These are phyloP conservation scores for Kluyveromyces marxianus DNA, from an alignment of 1,139 yeast species.

Conservation along the genomic window DNA sequence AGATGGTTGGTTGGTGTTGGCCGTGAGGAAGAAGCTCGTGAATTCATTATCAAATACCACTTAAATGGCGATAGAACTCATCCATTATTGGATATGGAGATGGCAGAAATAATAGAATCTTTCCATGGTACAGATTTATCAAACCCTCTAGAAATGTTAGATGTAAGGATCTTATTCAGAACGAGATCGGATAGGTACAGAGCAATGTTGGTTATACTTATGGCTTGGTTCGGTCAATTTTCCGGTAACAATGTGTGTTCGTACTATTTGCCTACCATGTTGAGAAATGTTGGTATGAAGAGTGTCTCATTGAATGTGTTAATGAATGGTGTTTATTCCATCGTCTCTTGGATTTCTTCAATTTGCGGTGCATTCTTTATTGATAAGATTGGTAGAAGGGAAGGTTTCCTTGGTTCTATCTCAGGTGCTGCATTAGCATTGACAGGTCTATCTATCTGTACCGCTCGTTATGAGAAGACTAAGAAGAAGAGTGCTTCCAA, in stretches of 20 bases:
- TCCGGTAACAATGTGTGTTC: constrained; percentile 5
- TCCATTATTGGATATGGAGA: constrained; percentile 2
- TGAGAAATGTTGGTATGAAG: constrained; percentile 1
- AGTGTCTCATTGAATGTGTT: background rate
- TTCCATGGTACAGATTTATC: background rate
- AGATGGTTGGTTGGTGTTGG: constrained; percentile 5
- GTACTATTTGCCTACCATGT: constrained; percentile 4
- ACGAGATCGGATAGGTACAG: constrained; percentile 1
- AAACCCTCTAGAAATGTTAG: background rate
- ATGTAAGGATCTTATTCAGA: background rate
- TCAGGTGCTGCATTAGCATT: constrained; percentile 2
- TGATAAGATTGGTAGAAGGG: constrained; percentile 3
- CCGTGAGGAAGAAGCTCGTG: constrained; percentile 4
- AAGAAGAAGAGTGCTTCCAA: background rate
- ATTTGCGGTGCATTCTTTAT: background rate
- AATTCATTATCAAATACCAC: constrained; percentile 3
- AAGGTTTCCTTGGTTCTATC: background rate
- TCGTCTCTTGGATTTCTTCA: constrained; percentile 3
- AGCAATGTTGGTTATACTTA: background rate
- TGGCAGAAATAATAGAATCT: constrained; percentile 3
- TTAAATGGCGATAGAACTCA: background rate
- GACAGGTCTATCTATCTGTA: constrained; percentile 3
- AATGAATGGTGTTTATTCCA: constrained; percentile 4
- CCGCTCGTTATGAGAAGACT: constrained; percentile 1
- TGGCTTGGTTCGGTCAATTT: constrained; percentile 6